A percentile compares a stretch with the other conserved stretches of the same genome.
Evolutionary conservation across 1,284 basidiomycete species (phyloP).

Genomic region (Heliocybe sulcata): DNA sequence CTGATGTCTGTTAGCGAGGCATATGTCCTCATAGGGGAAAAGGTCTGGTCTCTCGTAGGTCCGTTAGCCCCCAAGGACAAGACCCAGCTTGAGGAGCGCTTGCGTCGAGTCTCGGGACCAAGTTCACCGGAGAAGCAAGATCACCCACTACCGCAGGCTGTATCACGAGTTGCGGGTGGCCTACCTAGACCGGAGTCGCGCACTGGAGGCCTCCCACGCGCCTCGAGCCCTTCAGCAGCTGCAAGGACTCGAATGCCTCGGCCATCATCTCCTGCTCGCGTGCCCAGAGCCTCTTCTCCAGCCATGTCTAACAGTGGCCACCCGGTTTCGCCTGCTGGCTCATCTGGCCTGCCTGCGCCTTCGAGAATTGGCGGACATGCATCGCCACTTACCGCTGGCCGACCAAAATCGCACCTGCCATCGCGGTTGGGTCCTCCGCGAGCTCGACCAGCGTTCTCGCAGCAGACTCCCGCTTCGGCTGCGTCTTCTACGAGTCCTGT

Average conservation of each 20-base stretch:
- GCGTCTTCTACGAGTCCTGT: background rate
- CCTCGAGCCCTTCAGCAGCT: slow-evolving; percentile 56
- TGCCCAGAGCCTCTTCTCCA: slow-evolving; percentile 47
- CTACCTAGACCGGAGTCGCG: slow-evolving; percentile 50
- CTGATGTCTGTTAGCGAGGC: slow-evolving; percentile 49
- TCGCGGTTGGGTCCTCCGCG: slow-evolving; percentile 63
- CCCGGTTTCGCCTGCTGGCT: slow-evolving; percentile 38
- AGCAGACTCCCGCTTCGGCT: background rate
- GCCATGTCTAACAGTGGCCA: slow-evolving; percentile 28
- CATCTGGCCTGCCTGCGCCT: slow-evolving; percentile 13
- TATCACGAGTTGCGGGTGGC: slow-evolving; percentile 45
- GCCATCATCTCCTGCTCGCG: slow-evolving; percentile 52
- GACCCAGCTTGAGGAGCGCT: slow-evolving; percentile 84
- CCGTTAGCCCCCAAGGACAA: slow-evolving; percentile 79
- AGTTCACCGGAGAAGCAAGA: slow-evolving; percentile 44
- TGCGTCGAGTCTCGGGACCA: slow-evolving; percentile 74
- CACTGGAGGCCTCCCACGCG: slow-evolving; percentile 41
- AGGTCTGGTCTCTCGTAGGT: slow-evolving; percentile 78
- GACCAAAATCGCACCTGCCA: slow-evolving; percentile 60
- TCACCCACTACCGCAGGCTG: slow-evolving; percentile 25
- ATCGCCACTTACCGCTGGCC: slow-evolving; percentile 37
- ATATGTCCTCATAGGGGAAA: slow-evolving; percentile 81
- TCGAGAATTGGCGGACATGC: slow-evolving; percentile 31
- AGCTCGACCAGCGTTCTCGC: slow-evolving; percentile 23
- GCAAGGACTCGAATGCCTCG: slow-evolving; percentile 47